Conservation (phyloP, 306 rosid genomes). For the Potentilla sterilis region DNA sequence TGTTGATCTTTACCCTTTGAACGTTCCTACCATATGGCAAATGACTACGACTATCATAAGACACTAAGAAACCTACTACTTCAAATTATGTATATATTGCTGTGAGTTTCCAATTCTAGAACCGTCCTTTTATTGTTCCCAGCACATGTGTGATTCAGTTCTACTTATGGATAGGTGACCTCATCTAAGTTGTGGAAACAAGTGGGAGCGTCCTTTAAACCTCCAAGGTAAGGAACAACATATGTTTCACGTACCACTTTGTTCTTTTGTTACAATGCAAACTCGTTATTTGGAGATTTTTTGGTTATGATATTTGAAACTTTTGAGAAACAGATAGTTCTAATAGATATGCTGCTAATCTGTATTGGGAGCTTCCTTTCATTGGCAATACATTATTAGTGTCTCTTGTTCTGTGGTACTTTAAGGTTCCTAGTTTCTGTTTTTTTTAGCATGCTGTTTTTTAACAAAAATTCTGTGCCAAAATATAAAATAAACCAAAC, state of each 20-base stretch:
- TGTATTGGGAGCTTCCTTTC: neutral
- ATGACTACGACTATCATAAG: neutral
- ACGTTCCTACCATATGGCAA: neutral
- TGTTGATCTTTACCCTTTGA: neutral
- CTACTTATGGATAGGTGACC: slow-evolving; percentile 68
- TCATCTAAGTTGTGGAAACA: slow-evolving; percentile 95
- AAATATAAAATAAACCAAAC: neutral
- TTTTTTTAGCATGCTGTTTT: neutral
- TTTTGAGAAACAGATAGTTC: neutral
- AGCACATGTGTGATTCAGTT: slow-evolving; percentile 27
- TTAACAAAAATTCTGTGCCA: neutral
- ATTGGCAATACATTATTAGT: neutral
- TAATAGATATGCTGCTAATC: neutral
- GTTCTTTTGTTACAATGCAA: neutral
- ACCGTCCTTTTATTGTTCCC: slow-evolving; percentile 25
- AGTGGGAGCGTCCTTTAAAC: slow-evolving; percentile 98
- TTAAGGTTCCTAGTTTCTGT: neutral
- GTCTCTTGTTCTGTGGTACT: neutral
- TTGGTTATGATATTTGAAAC: neutral
- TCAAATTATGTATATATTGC: slow-evolving; percentile 1
- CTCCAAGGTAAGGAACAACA: slow-evolving; percentile 77
- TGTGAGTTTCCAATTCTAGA: slow-evolving; percentile 19
- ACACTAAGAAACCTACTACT: neutral
- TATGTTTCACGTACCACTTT: slow-evolving; percentile 13
- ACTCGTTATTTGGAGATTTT: neutral